These are phyloP conservation scores for Aureobasidium sp. DNA, from an alignment of 2,329 filamentous ascomycete species.

Conservation along the genomic window DNA sequence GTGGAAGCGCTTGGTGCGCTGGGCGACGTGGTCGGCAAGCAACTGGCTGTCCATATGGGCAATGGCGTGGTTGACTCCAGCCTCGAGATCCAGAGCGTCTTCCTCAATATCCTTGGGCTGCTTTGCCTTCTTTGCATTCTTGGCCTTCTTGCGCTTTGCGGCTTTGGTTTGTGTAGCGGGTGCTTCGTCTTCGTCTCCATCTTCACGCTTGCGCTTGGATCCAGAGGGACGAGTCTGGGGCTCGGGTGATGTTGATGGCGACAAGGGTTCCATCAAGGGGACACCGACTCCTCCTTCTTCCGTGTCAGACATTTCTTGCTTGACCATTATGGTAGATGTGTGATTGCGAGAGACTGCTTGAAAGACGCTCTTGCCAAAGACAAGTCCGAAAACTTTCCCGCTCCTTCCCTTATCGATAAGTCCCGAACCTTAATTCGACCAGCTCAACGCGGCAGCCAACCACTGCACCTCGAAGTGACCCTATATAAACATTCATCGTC, in stretches of 20 bases:
- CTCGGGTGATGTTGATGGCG: conserved; percentile 23
- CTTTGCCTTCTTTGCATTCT: conserved; percentile 49
- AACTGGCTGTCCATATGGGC: conserved; percentile 74
- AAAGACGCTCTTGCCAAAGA: neutral
- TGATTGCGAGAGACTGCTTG: neutral
- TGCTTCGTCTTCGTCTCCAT: conserved; percentile 24
- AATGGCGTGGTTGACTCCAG: conserved; percentile 68
- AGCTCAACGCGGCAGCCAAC: neutral
- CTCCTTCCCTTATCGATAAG: conserved; percentile 1
- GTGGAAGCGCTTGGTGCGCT: conserved; percentile 69
- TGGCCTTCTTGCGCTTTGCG: conserved; percentile 43
- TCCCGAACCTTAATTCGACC: neutral
- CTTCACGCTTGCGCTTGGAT: conserved; percentile 35
- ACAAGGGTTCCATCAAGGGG: conserved; percentile 37
- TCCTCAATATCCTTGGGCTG: conserved; percentile 57
- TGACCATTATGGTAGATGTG: neutral
- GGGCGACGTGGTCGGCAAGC: conserved; percentile 76
- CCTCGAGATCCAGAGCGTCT: conserved; percentile 40
- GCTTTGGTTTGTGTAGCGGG: conserved; percentile 21
- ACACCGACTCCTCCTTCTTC: conserved; percentile 34
- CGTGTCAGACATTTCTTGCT: conserved; percentile 35
- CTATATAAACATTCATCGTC: neutral
- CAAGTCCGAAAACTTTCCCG: conserved; percentile 5
- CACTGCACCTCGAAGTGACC: neutral
- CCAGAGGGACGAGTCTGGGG: conserved; percentile 22